phyloP scores from a whole-genome alignment of 306 rosid genomes.

The Malus sieversii region DNA sequence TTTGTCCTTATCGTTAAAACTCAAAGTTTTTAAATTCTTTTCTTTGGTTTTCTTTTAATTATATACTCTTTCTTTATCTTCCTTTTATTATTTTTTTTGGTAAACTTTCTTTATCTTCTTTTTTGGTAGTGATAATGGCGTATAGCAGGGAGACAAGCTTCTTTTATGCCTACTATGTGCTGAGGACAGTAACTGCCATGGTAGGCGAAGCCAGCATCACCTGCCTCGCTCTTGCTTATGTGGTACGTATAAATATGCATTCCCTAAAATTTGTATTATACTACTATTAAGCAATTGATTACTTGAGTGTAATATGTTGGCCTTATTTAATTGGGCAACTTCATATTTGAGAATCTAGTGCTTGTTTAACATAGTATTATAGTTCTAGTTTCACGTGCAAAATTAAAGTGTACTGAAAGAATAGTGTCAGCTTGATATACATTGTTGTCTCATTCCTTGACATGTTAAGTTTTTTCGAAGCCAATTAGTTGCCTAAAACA shows the following conservation, averaged over 20 bases:
- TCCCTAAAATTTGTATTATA: background rate
- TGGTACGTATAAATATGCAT: constrained; percentile 32
- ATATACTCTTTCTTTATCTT: background rate
- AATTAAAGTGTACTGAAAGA: too few species aligned
- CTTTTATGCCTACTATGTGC: constrained; percentile 54
- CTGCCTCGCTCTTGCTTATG: constrained; percentile 76
- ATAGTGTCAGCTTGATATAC: too few species aligned
- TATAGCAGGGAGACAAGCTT: constrained; percentile 46
- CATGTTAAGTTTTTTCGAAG: too few species aligned
- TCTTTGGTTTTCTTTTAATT: too few species aligned
- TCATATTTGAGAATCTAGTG: background rate
- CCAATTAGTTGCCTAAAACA: too few species aligned
- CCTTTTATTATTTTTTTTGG: too few species aligned
- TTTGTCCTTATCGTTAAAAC: too few species aligned
- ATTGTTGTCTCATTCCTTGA: too few species aligned
- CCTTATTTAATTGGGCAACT: too few species aligned
- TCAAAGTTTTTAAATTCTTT: too few species aligned
- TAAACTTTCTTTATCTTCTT: background rate
- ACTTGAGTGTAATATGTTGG: background rate
- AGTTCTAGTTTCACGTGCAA: too few species aligned
- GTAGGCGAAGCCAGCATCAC: constrained; percentile 44
- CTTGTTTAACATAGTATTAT: too few species aligned
- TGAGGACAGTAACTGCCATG: constrained; percentile 57
- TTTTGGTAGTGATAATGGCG: constrained; percentile 59
- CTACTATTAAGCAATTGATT: background rate